Evolutionary conservation across 176 grass and related monocot genomes (phyloP).

Genomic region (Alloteropsis semialata): DNA sequence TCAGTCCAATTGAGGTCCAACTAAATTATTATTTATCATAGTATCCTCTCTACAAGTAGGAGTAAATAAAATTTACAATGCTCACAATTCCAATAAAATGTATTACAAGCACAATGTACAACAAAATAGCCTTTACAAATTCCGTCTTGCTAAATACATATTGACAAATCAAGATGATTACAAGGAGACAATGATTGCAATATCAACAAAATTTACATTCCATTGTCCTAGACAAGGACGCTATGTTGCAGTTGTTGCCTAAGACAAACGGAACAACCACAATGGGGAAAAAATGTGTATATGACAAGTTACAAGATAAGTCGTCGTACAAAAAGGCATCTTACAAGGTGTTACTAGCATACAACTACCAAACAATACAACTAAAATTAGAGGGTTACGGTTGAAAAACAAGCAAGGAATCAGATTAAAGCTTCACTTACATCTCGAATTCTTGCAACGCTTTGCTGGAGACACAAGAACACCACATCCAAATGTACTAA

Average conservation of each 20-base stretch:
- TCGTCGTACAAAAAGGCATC: conserved; percentile 22
- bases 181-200: background rate
- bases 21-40: background rate
- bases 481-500: conserved; percentile 41
- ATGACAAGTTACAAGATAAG: conserved; percentile 38
- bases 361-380: conserved; percentile 28
- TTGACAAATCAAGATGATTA: conserved; percentile 31
- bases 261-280: background rate
- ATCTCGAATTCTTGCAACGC: conserved; percentile 41
- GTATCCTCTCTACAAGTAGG: background rate
- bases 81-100: background rate
- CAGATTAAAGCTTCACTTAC: conserved; percentile 56
- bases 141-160: conserved; percentile 4
- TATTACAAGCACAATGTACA: conserved; percentile 21
- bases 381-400: conserved; percentile 18
- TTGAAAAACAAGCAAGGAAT: conserved; percentile 29
- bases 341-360: conserved; percentile 36
- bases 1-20: background rate
- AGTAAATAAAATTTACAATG: background rate
- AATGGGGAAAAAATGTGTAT: conserved; percentile 21
- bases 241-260: conserved; percentile 33
- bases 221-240: conserved; percentile 1
- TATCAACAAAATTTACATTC: conserved; percentile 19
- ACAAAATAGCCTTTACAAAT: conserved; percentile 16
- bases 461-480: conserved; percentile 22